Evolutionary conservation across 2,329 filamentous ascomycete species (phyloP).

Genomic region (Diaporthe longicolla): DNA sequence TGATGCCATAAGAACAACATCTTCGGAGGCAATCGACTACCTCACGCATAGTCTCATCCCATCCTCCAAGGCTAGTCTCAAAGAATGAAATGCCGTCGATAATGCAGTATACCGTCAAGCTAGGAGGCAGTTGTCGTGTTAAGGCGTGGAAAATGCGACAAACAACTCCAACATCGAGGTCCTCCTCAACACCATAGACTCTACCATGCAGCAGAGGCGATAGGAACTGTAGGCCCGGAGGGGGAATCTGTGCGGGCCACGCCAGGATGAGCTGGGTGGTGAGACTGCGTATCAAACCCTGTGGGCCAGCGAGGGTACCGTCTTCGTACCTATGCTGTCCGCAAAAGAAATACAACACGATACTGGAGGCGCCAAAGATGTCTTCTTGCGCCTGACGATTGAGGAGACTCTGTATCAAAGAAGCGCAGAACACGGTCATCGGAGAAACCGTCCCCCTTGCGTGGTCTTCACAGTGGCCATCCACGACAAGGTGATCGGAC

Average conservation of each 20-base stretch:
- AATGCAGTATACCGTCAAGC: slow-evolving; percentile 3
- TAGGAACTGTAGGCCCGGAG: slow-evolving; percentile 1
- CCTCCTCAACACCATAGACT: neutral
- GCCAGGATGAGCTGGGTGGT: neutral
- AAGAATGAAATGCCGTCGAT: slow-evolving; percentile 27
- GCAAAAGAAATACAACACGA: slow-evolving; percentile 35
- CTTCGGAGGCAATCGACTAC: neutral
- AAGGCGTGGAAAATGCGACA: slow-evolving; percentile 1
- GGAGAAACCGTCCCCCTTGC: neutral
- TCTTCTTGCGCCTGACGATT: neutral
- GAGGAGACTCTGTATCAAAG: slow-evolving; percentile 2
- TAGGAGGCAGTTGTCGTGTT: neutral
- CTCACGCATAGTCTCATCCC: neutral
- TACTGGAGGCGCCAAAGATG: neutral
- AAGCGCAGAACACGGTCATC: slow-evolving; percentile 23
- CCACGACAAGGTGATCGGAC: slow-evolving; percentile 14
- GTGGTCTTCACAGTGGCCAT: slow-evolving; percentile 29
- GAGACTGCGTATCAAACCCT: slow-evolving; percentile 22
- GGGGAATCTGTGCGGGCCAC: neutral
- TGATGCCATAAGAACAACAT: neutral
- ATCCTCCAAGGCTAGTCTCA: slow-evolving; percentile 9
- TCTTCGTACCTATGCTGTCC: slow-evolving; percentile 5
- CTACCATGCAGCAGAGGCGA: neutral
- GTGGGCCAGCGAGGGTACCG: neutral
- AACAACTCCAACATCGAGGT: neutral